Evolutionary conservation across 176 grass and related monocot genomes (phyloP), one percentile per base, ranked within the genome.

Genomic region (Typha latifolia): DNA sequence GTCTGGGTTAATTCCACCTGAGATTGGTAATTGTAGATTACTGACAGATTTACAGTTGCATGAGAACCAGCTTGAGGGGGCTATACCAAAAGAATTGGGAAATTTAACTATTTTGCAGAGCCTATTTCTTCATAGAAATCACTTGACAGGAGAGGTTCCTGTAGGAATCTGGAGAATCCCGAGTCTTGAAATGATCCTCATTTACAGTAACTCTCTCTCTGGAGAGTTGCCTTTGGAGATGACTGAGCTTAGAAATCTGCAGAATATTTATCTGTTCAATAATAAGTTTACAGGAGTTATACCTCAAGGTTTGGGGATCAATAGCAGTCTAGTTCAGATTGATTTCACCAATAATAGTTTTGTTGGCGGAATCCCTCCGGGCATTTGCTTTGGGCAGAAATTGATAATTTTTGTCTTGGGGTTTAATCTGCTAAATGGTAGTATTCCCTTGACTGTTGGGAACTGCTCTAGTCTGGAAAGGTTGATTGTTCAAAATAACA

Each of bases 381-480:
- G 86, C 43, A 78, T 96, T 32, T 96, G 92, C 74, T 86, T 67
- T 19, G 78, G 80, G 12, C 82, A 89, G 81, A 68, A 78, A 67
- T 72, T 96, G 49, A 79, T 43, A 34, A 0, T 82, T 24, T 70
- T 96, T 61, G 66, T 6, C 69, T 48, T 91, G 74, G 88, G 80
- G 0, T 70, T 26, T 14, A 96, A 96, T 86, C 64, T 55, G 49
- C 74, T 96, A 5, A 89, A 82, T 72, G 85, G 80, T 66, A 89
- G 77, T 59, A 91, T 96, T 19, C 92, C 92, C 66, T 52, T 68
- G 3, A 69, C 5, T 79, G 27, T 89, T 24, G 51, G 51, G 0
- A 74, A 80, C 47, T 96, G 91, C 73, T 81, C 81, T 10, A 73
- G 69, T 73, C 67, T 90, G 66, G 13, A 62, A 16, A 76, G 79